Evolutionary conservation across 2,329 filamentous ascomycete genomes (phyloP).

Genomic region (Cephalotrichum gorgonifer): DNA sequence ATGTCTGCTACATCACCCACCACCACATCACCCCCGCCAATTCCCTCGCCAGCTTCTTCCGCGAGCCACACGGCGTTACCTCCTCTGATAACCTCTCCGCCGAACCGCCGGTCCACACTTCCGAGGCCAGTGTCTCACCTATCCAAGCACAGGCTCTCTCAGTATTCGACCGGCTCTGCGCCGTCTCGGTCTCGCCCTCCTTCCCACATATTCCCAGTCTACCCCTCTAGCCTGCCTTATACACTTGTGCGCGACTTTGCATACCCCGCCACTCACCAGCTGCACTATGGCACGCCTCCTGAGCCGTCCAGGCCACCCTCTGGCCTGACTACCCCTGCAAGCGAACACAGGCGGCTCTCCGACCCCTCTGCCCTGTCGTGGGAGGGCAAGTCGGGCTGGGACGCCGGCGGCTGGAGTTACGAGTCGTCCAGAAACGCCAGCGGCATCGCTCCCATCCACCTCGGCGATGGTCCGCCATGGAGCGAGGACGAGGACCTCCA

Average conservation of each 20-base stretch:
- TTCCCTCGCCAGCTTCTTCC: constrained; percentile 32
- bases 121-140: constrained; percentile 65
- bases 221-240: constrained; percentile 77
- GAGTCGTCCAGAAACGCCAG: not conserved
- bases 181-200: constrained; percentile 64
- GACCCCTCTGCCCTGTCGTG: constrained; percentile 62
- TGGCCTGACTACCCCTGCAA: constrained; percentile 73
- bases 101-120: constrained; percentile 47
- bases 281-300: constrained; percentile 89
- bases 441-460: constrained; percentile 72
- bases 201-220: constrained; percentile 74
- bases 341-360: constrained; percentile 70
- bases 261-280: constrained; percentile 69
- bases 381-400: constrained; percentile 58
- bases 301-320: constrained; percentile 62
- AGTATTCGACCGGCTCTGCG: constrained; percentile 65
- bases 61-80: constrained; percentile 43
- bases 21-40: constrained; percentile 40
- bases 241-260: constrained; percentile 94
- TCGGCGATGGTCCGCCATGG: constrained; percentile 82
- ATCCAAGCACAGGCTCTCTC: constrained; percentile 72
- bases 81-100: constrained; percentile 46
- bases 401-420: constrained; percentile 32
- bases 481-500: constrained; percentile 93
- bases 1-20: constrained; percentile 48